Base-by-base conservation (phyloP, 2,329 filamentous ascomycete species). In the Phialophora verrucosa region DNA sequence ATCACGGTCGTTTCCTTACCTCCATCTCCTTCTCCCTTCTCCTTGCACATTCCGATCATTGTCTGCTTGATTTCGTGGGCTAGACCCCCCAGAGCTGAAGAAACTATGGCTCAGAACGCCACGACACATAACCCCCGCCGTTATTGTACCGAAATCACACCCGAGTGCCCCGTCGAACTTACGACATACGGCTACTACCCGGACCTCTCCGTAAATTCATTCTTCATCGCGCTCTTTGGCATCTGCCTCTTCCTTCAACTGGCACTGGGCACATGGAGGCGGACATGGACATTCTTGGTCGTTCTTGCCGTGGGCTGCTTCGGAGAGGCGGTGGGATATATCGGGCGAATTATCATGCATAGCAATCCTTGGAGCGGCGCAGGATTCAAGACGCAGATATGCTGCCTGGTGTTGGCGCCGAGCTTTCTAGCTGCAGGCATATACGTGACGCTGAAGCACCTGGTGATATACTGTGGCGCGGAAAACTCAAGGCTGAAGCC, bases 401-500 rank as follows among this genome's bases (percentile, higher is more conserved):
- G 84, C 70, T 83, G 81, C 66, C 75, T 88, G 31, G 85, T 87
- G 53, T 82, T 88, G 27, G 83, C 81, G 0, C 85, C 85, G 5
- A 86, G 83, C 27, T 88, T 85, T 74, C 74, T 84, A 59, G 83
- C 83, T 6, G 87, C 82, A 4, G 82, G 79, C 64, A 83, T 87
- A 71, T 87, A 87, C 76, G 74, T 88, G 42, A 83, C 81, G 4
- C 79, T 88, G 17, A 85, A 85, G 47, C 83, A 87, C 61, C 80
- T 88, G 67, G 83, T 88, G 64, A 74, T 84, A 25, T 80, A 81
- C 57, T 85, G 87, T 62, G 86, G 86, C 6, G 74, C 78, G 1
- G 76, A 82, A 59, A 76, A 83, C 69, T 84, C 83, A 31, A 78
- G 79, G 38, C 77, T 85, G 59, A 79, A 78, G 44, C 81, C 83